Conservation (phyloP, 2,329 filamentous ascomycete species). For the Ceratocystis cacaofunesta region DNA sequence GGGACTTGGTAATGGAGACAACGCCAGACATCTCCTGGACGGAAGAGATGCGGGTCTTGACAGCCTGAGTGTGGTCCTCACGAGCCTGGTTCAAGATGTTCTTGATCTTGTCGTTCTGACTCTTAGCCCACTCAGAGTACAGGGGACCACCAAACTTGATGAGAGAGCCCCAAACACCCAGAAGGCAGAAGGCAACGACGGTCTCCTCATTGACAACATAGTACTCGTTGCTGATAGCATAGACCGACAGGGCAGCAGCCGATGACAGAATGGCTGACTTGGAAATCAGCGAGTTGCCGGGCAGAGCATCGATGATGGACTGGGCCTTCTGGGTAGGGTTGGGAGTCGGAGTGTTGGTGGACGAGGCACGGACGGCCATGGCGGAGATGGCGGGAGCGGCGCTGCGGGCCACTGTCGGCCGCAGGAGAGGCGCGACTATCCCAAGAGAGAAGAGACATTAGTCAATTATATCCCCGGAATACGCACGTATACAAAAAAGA, state of each 20-base stretch:
- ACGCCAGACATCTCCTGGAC: conserved; percentile 91
- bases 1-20: conserved; percentile 88
- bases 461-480: conserved; percentile 5
- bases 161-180: conserved; percentile 82
- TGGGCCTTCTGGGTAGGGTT: conserved; percentile 95
- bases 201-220: conserved; percentile 99
- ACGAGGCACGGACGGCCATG: conserved; percentile 38
- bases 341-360: conserved; percentile 63
- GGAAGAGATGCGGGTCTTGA: conserved; percentile 84
- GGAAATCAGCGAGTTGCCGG: conserved; percentile 80
- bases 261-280: conserved; percentile 97
- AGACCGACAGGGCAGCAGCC: conserved; percentile 75
- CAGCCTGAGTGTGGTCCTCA: conserved; percentile 86
- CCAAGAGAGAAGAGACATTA: conserved; percentile 15
- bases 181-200: conserved; percentile 79
- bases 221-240: conserved; percentile 98
- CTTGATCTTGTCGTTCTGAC: conserved; percentile 83
- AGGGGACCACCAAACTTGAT: conserved; percentile 87
- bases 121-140: conserved; percentile 85
- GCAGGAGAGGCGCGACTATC: conserved; percentile 76
- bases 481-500: background rate
- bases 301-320: conserved; percentile 83
- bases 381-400: conserved; percentile 59
- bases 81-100: conserved; percentile 88
- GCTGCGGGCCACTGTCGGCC: conserved; percentile 63